Evolutionary conservation across 1,284 basidiomycete genomes (phyloP).

Genomic region (Ceratobasidium sp.): DNA sequence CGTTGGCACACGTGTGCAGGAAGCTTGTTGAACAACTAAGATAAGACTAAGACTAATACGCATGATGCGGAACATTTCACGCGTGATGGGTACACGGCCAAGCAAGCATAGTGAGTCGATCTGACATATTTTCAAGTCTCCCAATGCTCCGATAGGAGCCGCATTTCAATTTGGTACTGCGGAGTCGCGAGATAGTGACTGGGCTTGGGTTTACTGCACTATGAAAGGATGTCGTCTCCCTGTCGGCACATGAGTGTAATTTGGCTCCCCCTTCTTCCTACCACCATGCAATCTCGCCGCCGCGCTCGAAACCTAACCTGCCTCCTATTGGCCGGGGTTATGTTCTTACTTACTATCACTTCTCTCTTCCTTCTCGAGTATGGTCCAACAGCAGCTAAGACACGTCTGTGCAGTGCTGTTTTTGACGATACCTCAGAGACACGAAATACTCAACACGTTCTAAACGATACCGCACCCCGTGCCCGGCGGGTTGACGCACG

Average conservation of each 20-base stretch:
- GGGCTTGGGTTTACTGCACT: neutral
- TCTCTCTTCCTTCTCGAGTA: slow-evolving; percentile 14
- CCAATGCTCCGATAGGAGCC: no score
- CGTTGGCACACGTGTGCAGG: no score
- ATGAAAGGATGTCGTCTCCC: slow-evolving; percentile 5
- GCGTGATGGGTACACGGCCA: no score
- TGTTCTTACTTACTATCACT: neutral
- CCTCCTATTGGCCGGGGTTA: neutral
- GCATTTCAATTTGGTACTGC: neutral
- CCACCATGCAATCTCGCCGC: slow-evolving; percentile 27
- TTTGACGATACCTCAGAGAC: slow-evolving; percentile 23
- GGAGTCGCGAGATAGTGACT: neutral
- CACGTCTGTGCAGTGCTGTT: slow-evolving; percentile 6
- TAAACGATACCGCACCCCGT: slow-evolving; percentile 22
- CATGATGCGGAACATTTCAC: no score
- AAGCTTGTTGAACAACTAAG: no score
- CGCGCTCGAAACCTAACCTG: slow-evolving; percentile 23
- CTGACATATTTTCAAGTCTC: no score
- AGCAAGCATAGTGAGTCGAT: no score
- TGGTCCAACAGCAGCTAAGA: slow-evolving; percentile 6
- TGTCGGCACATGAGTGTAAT: neutral
- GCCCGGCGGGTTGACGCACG: slow-evolving; percentile 8
- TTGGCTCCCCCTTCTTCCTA: neutral
- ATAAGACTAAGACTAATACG: no score
- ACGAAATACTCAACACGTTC: neutral